Evolutionary conservation across 164 flowering plant genomes (phyloP).

Genomic region (Vitis rupestris): DNA sequence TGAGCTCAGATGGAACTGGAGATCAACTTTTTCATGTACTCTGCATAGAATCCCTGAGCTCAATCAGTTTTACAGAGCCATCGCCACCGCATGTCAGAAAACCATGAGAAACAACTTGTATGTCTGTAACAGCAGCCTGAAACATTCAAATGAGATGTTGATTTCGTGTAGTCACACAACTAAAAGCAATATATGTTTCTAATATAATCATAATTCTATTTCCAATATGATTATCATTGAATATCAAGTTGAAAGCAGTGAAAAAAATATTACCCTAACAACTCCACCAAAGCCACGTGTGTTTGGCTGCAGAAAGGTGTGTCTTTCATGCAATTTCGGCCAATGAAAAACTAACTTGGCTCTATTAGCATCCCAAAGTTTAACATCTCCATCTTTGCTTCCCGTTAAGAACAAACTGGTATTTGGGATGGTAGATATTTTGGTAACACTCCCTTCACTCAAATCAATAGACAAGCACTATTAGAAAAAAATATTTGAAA

Average conservation of each 20-base stretch:
- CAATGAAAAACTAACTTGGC: slow-evolving; percentile 74
- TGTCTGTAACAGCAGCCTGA: slow-evolving; percentile 94
- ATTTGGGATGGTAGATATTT: slow-evolving; percentile 77
- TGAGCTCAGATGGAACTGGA: not conserved
- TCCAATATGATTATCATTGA: not conserved
- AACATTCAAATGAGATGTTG: slow-evolving; percentile 6
- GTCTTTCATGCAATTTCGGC: slow-evolving; percentile 89
- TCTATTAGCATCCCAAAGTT: slow-evolving; percentile 94
- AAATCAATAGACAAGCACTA: slow-evolving; percentile 8
- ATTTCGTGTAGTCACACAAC: slow-evolving; percentile 4
- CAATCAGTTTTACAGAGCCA: slow-evolving; percentile 69
- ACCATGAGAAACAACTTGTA: slow-evolving; percentile 69
- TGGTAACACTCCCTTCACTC: slow-evolving; percentile 71
- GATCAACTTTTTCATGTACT: slow-evolving; percentile 1
- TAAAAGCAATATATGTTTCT: not conserved
- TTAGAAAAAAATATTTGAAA: not conserved
- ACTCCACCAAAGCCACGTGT: slow-evolving; percentile 88
- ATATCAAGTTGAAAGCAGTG: not conserved
- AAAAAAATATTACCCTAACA: slow-evolving; percentile 54
- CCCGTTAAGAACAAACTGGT: slow-evolving; percentile 95
- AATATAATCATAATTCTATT: not conserved
- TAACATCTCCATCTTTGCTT: slow-evolving; percentile 97
- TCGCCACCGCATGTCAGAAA: slow-evolving; percentile 97
- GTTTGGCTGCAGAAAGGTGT: slow-evolving; percentile 86
- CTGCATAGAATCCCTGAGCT: slow-evolving; percentile 32